phyloP scores from a whole-genome alignment of 768 basidiomycete species.

The Panaeolus cyanescens region DNA sequence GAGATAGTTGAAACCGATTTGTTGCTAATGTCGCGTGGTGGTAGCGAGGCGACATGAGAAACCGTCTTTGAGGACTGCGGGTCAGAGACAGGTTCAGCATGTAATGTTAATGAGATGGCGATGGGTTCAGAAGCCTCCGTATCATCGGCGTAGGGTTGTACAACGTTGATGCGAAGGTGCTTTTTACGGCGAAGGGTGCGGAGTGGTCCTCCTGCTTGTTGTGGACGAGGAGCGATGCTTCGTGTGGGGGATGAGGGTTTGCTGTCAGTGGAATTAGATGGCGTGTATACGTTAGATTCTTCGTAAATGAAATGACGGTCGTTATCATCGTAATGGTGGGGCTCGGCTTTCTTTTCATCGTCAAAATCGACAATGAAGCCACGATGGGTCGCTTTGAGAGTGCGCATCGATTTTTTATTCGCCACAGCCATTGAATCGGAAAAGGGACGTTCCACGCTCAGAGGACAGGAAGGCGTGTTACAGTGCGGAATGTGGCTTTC shows the following conservation, averaged over 20 bases:
- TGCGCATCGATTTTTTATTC: slow-evolving; percentile 11
- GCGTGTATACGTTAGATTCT: slow-evolving; percentile 6
- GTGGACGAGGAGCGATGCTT: not conserved
- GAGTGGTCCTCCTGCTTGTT: slow-evolving; percentile 10
- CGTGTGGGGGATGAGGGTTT: slow-evolving; percentile 1
- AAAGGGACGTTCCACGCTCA: slow-evolving; percentile 21
- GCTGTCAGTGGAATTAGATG: slow-evolving; percentile 1
- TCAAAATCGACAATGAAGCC: slow-evolving; percentile 14
- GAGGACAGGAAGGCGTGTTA: not conserved
- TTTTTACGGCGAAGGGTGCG: slow-evolving; percentile 43
- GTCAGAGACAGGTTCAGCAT: not conserved
- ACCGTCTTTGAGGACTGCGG: not conserved
- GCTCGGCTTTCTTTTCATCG: slow-evolving; percentile 6
- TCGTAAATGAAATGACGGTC: slow-evolving; percentile 4
- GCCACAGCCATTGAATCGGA: slow-evolving; percentile 6
- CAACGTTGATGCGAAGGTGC: slow-evolving; percentile 27
- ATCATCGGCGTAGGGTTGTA: slow-evolving; percentile 26
- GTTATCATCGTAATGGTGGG: not conserved
- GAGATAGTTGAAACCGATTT: not conserved
- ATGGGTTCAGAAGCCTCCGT: slow-evolving; percentile 21
- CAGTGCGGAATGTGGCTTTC: not conserved
- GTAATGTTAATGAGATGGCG: slow-evolving; percentile 20
- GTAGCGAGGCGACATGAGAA: not conserved
- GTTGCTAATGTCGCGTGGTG: not conserved
- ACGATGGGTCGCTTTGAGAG: slow-evolving; percentile 15